Evolutionary conservation across 352 stramenopile genomes (phyloP), one percentile per base, ranked within the genome.

Genomic region (Pythium sp.): DNA sequence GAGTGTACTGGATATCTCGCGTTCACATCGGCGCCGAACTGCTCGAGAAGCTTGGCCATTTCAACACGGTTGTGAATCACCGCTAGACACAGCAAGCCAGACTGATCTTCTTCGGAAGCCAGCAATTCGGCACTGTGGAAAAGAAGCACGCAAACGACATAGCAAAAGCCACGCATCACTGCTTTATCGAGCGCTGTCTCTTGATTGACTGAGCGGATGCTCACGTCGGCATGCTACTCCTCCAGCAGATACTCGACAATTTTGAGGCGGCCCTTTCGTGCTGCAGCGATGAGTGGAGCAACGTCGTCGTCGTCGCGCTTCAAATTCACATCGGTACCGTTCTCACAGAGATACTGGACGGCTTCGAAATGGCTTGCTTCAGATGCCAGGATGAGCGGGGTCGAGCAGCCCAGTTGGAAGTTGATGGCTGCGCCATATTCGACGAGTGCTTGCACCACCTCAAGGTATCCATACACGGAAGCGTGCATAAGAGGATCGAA

Each of bases 171-270:
- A 11, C 14, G 24, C 24, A 9, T 8, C 51, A n/a, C 24, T 20
- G 51, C 24, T 12, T 57, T 24, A 24, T 24, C 3, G 24, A 57
- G 51, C 5, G 14, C 51, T 34, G 51, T 38, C 3, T 5, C 7
- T 2, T 36, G 9, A 38, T 32, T 28, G 38, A 3, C 12, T n/a
- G 53, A 38, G 4, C 4, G 26, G 26, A 38, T 6, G 14, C 28
- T 22, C 14, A 20, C 53, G 9, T 62, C 32, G 2, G 38, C 51
- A 20, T 46, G 24, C 18, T 61, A 41, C 18, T n/a, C 6, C 4
- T 53, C 20, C 20, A 68, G 53, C 36, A 62, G 28, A 26, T 62
- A 62, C 38, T 43, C 36, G 38, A 68, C 36, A 30, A 68, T 22
- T 11, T 54, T 15, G 1, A 41, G 6, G 22, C 20, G 28, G 8